Percentiles rank a stretch among this genome's conserved stretches.
Evolutionary conservation across 768 basidiomycete genomes (phyloP).

Genomic region (Glaciozyma antarctica): DNA sequence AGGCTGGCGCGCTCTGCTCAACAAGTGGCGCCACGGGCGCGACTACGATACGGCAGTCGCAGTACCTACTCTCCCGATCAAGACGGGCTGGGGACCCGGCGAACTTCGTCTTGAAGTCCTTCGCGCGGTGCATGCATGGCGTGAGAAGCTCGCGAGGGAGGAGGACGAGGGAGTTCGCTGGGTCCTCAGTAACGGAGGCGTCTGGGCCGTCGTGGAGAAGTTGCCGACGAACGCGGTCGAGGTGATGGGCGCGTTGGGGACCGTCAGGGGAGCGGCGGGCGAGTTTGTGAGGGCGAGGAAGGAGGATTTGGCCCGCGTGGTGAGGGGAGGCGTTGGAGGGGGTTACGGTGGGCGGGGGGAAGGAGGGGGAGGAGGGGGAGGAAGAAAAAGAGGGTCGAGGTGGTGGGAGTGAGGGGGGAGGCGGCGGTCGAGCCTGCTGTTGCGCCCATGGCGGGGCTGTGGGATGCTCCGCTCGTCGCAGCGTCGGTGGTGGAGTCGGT

Average conservation of each 20-base stretch:
- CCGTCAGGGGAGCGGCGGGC: constrained; percentile 16
- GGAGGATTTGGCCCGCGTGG: constrained; percentile 11
- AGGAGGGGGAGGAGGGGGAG: not conserved
- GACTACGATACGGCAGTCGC: constrained; percentile 12
- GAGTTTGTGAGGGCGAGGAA: constrained; percentile 25
- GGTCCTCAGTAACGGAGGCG: constrained; percentile 22
- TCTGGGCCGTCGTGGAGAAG: constrained; percentile 51
- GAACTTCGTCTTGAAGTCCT: constrained; percentile 73
- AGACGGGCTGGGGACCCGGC: constrained; percentile 46
- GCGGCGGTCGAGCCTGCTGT: constrained; percentile 20
- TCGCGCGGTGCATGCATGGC: constrained; percentile 66
- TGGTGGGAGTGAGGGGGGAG: not conserved
- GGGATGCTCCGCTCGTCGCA: constrained; percentile 5
- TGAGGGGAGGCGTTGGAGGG: constrained; percentile 47
- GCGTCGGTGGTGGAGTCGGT: constrained; percentile 1
- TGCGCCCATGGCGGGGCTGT: constrained; percentile 6
- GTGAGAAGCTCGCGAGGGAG: constrained; percentile 64
- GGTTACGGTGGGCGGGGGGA: not conserved
- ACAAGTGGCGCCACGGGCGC: constrained; percentile 18
- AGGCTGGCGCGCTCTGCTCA: constrained; percentile 20
- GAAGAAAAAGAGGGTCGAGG: not conserved
- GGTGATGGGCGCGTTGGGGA: constrained; percentile 37
- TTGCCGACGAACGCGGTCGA: constrained; percentile 54
- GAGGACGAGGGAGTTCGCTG: constrained; percentile 80
- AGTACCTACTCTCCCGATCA: constrained; percentile 28